phyloP scores from a whole-genome alignment of 2,329 filamentous ascomycete genomes.

The Clarireedia homoeocarpa region DNA sequence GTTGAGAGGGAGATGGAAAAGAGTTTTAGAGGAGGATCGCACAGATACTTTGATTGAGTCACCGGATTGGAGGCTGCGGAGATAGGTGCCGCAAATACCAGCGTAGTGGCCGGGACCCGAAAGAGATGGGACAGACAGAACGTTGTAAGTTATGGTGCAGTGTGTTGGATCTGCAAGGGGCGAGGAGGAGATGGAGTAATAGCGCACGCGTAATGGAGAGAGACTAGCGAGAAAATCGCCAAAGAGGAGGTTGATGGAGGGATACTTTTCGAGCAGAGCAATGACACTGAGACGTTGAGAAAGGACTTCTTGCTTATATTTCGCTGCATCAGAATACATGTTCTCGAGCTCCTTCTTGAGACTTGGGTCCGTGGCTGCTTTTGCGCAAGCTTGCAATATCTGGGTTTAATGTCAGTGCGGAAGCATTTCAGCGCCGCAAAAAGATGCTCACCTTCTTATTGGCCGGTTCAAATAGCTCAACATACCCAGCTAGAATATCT shows the following conservation, averaged over 20 bases:
- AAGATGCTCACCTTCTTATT: neutral
- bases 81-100: neutral
- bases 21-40: neutral
- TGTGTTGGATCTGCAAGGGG: neutral
- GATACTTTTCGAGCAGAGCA: slow-evolving; percentile 60
- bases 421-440: neutral
- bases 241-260: slow-evolving; percentile 17
- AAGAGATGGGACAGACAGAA: neutral
- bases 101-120: neutral
- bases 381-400: neutral
- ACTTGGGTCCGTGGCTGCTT: neutral
- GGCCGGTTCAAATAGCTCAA: neutral
- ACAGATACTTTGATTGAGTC: neutral
- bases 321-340: neutral
- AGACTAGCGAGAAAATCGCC: neutral
- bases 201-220: neutral
- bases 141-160: neutral
- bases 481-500: neutral
- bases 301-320: neutral
- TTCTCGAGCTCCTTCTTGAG: neutral
- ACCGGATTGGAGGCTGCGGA: neutral
- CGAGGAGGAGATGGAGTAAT: neutral
- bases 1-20: neutral
- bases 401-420: neutral
- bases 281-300: slow-evolving; percentile 48